Evolutionary conservation across 2,329 filamentous ascomycete species (phyloP).

Genomic region (Sporothrix dimorphospora): DNA sequence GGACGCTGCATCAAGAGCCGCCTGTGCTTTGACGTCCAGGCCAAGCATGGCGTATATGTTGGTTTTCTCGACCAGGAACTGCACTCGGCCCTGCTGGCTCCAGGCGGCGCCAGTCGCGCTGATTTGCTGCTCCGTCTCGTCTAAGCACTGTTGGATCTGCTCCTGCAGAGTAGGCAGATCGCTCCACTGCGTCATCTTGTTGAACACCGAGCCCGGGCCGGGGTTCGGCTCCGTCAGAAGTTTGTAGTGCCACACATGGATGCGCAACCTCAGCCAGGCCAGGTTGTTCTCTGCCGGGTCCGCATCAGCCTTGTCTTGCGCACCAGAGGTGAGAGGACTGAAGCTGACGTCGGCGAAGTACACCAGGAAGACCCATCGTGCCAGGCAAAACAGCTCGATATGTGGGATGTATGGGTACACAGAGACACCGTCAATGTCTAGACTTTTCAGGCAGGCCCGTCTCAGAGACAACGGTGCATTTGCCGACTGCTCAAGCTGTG

Average conservation of each 20-base stretch:
- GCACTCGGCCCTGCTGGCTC: constrained; percentile 58
- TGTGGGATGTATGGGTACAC: constrained; percentile 83
- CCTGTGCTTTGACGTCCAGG: constrained; percentile 72
- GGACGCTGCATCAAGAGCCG: constrained; percentile 70
- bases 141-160: constrained; percentile 49
- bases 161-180: constrained; percentile 61
- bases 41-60: constrained; percentile 85
- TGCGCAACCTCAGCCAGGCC: constrained; percentile 68
- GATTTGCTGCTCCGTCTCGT: constrained; percentile 47
- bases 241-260: constrained; percentile 71
- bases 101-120: constrained; percentile 40
- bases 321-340: not conserved
- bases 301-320: constrained; percentile 39
- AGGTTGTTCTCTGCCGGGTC: constrained; percentile 42
- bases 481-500: constrained; percentile 19
- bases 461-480: constrained; percentile 48
- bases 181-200: constrained; percentile 60
- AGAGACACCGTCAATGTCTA: constrained; percentile 82
- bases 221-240: constrained; percentile 61
- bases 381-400: constrained; percentile 81
- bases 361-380: constrained; percentile 45
- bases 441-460: constrained; percentile 64
- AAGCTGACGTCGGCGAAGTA: not conserved
- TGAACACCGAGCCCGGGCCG: constrained; percentile 58
- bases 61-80: constrained; percentile 80